These are phyloP conservation scores for Carex kokanica DNA, from an alignment of 176 grass and related monocot species.

Conservation along the genomic window DNA sequence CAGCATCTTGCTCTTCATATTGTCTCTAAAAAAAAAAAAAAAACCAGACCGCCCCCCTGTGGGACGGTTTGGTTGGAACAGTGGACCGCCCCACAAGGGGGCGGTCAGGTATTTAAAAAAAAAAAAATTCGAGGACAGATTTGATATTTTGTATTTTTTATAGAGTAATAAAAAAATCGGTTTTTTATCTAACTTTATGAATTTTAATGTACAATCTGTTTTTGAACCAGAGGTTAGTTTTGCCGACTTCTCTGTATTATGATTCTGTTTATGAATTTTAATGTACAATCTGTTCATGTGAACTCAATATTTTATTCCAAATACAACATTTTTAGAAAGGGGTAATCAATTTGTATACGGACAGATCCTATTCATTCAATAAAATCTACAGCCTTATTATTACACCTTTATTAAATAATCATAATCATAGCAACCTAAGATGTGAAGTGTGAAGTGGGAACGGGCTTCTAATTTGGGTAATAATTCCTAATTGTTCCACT, in stretches of 20 bases:
- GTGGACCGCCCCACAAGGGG: too few species aligned
- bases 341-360: neutral
- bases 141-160: too few species aligned
- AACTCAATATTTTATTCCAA: neutral
- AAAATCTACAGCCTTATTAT: neutral
- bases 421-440: neutral
- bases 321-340: neutral
- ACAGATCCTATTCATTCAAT: neutral
- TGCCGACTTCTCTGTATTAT: neutral
- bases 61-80: too few species aligned
- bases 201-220: too few species aligned
- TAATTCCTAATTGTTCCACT: neutral
- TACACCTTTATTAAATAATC: neutral
- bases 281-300: neutral
- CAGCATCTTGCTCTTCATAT: too few species aligned
- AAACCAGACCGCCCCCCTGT: too few species aligned
- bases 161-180: too few species aligned
- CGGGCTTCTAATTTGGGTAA: neutral
- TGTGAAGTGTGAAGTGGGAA: neutral
- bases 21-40: too few species aligned
- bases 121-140: too few species aligned
- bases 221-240: too few species aligned
- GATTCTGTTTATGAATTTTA: neutral
- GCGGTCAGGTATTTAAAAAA: too few species aligned
- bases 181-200: neutral